Percentiles rank a stretch among this genome's conserved stretches.
Conservation (phyloP, 2,329 filamentous ascomycete genomes). For the Chalaropsis thielavioides region DNA sequence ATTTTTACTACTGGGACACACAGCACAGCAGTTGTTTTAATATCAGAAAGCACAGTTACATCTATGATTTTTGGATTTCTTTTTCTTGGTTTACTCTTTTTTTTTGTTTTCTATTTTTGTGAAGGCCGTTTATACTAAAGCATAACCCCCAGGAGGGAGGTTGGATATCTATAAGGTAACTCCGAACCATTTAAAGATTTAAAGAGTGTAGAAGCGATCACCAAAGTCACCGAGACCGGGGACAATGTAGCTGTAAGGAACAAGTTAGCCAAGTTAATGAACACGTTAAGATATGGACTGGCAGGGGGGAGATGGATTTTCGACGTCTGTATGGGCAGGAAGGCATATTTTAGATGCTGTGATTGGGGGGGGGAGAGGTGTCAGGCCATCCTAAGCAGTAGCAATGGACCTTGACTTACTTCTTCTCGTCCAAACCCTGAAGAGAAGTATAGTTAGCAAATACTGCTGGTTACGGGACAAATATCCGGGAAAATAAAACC, state of each 20-base stretch:
- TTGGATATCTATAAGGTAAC: background rate
- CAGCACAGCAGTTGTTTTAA: slow-evolving; percentile 4
- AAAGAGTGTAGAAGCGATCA: slow-evolving; percentile 73
- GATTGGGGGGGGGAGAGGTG: background rate
- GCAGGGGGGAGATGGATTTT: background rate
- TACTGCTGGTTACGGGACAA: background rate
- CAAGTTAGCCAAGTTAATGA: background rate
- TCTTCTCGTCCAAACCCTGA: slow-evolving; percentile 85
- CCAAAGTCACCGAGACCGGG: slow-evolving; percentile 92
- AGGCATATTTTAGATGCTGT: background rate
- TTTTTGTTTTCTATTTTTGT: background rate
- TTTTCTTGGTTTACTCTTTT: background rate
- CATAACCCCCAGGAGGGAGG: background rate
- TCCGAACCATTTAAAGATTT: background rate
- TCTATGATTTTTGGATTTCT: background rate
- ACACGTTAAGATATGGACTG: background rate
- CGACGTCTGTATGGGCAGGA: background rate
- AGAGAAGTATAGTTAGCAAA: slow-evolving; percentile 6
- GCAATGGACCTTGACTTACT: slow-evolving; percentile 42
- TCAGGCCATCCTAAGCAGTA: background rate
- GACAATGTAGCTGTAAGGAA: slow-evolving; percentile 66
- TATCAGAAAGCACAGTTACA: background rate
- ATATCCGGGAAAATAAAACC: background rate
- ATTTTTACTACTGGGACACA: slow-evolving; percentile 7
- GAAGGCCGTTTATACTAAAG: background rate